phyloP scores from a whole-genome alignment of 352 stramenopile species.

The Pythium sukuiense region DNA sequence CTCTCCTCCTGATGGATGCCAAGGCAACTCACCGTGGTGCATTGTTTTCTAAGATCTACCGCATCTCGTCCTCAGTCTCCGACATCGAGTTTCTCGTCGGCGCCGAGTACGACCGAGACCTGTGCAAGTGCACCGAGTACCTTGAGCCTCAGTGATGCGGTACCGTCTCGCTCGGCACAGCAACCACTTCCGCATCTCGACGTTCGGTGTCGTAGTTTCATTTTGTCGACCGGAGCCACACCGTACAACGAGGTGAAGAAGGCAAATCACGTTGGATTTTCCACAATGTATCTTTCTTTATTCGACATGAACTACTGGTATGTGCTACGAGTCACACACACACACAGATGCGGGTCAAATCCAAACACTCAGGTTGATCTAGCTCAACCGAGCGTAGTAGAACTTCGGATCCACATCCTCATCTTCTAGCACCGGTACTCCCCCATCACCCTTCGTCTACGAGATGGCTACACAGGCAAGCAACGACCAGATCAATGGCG shows the following conservation, averaged over 20 bases:
- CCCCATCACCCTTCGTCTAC: conserved; percentile 4
- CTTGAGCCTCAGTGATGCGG: conserved; percentile 43
- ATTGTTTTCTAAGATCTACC: conserved; percentile 61
- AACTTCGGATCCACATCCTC: neutral
- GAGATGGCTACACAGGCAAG: conserved; percentile 3
- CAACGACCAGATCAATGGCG: neutral
- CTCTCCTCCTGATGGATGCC: neutral
- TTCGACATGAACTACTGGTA: conserved; percentile 19
- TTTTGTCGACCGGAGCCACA: conserved; percentile 3
- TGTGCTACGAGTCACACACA: conserved; percentile 14
- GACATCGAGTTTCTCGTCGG: conserved; percentile 86
- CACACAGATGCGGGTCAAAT: neutral
- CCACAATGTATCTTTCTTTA: conserved; percentile 29
- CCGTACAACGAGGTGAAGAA: neutral
- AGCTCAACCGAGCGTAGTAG: neutral
- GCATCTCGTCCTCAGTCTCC: conserved; percentile 69
- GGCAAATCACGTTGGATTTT: conserved; percentile 2
- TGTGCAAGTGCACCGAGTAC: conserved; percentile 85
- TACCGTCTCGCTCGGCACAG: neutral
- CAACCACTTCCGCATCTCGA: neutral
- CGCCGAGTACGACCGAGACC: conserved; percentile 79
- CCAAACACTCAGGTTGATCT: neutral
- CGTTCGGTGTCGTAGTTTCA: neutral
- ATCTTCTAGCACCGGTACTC: neutral
- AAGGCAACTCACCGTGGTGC: neutral